phyloP scores from a whole-genome alignment of 2,329 filamentous ascomycete genomes.

The Stachybotrys chlorohalonatus region DNA sequence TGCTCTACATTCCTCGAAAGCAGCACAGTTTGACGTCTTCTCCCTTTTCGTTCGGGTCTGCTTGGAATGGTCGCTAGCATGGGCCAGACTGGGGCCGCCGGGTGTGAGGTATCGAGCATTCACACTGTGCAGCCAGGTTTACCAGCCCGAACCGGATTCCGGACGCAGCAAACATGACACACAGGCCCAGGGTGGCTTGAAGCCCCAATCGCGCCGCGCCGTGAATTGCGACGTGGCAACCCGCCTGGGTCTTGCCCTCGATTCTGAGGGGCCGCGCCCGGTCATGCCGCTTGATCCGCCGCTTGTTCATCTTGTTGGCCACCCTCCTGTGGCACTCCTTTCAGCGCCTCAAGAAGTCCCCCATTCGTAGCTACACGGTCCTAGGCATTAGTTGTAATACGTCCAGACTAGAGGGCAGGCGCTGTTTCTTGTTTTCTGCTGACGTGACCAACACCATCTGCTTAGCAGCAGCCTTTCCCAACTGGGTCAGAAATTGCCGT shows the following conservation, averaged over 20 bases:
- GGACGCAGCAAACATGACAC: slow-evolving; percentile 12
- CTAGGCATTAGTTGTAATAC: too few species aligned
- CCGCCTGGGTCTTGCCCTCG: slow-evolving; percentile 5
- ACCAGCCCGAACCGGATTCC: background rate
- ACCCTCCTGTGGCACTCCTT: background rate
- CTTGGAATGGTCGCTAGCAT: background rate
- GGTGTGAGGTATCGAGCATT: background rate
- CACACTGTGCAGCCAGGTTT: slow-evolving; percentile 1
- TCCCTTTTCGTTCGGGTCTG: background rate
- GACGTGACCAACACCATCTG: too few species aligned
- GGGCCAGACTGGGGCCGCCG: background rate
- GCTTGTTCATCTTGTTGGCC: background rate
- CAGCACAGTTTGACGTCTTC: background rate
- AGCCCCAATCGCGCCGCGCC: slow-evolving; percentile 16
- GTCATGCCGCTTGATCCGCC: background rate
- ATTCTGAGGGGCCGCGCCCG: background rate
- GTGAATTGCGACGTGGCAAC: slow-evolving; percentile 20
- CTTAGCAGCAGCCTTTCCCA: too few species aligned
- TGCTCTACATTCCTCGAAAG: background rate
- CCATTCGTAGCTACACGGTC: too few species aligned
- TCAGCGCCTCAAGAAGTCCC: background rate
- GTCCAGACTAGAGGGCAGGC: too few species aligned
- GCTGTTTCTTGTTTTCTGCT: too few species aligned
- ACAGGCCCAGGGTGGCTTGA: slow-evolving; percentile 18
- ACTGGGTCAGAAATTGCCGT: too few species aligned